phyloP scores from a whole-genome alignment of 352 stramenopile species.

The Globisporangium paddicum region DNA sequence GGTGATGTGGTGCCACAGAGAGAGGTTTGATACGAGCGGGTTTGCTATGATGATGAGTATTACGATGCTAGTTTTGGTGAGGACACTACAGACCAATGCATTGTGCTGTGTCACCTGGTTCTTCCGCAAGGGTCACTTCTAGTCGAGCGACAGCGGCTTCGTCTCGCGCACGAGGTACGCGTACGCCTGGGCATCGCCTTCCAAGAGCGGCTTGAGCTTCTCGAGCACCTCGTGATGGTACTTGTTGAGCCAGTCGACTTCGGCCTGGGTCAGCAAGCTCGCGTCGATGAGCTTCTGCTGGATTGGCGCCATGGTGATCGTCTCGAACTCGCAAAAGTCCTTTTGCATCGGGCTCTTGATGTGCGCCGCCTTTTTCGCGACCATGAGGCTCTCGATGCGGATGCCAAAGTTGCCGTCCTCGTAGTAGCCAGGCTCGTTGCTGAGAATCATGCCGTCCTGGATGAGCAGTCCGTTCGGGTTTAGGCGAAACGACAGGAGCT shows the following conservation, averaged over 20 bases:
- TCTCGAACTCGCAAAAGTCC: slow-evolving; percentile 96
- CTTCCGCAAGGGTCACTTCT: no score
- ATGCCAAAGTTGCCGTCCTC: slow-evolving; percentile 97
- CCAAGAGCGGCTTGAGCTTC: slow-evolving; percentile 89
- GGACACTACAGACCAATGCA: no score
- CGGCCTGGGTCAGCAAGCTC: slow-evolving; percentile 84
- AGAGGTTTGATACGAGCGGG: neutral
- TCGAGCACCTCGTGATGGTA: slow-evolving; percentile 92
- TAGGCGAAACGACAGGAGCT: slow-evolving; percentile 82
- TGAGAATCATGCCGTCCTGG: slow-evolving; percentile 96
- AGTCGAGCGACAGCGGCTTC: slow-evolving; percentile 37
- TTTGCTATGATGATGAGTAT: neutral
- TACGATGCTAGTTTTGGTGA: no score
- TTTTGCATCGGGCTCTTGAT: slow-evolving; percentile 65
- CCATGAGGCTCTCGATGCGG: slow-evolving; percentile 98
- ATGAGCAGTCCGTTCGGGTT: slow-evolving; percentile 81
- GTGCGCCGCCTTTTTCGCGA: slow-evolving; percentile 82
- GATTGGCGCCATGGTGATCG: slow-evolving; percentile 98
- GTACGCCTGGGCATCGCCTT: slow-evolving; percentile 52
- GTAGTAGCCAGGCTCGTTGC: slow-evolving; percentile 98
- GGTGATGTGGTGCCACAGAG: neutral
- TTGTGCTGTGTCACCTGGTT: no score
- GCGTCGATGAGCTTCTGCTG: slow-evolving; percentile 96
- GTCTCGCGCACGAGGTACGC: slow-evolving; percentile 79
- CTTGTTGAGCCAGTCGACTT: slow-evolving; percentile 95